These are phyloP conservation scores for Boletus sp. DNA, from an alignment of 1,284 basidiomycete genomes.

Conservation along the genomic window DNA sequence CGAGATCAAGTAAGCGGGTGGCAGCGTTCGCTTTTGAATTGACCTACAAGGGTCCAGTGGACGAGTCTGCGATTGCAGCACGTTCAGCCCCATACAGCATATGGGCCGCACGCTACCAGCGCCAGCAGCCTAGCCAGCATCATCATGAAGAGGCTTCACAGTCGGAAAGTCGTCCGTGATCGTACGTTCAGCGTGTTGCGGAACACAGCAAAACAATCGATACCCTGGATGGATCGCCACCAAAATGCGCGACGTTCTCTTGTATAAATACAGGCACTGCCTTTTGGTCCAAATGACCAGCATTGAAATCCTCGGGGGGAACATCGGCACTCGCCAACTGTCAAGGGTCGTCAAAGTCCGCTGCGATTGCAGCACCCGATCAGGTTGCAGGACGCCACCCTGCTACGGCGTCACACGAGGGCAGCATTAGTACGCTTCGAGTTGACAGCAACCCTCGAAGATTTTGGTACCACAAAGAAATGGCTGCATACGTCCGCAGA, in stretches of 20 bases:
- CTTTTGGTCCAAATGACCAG: slow-evolving; percentile 54
- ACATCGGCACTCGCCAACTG: slow-evolving; percentile 51
- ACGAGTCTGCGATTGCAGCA: slow-evolving; percentile 23
- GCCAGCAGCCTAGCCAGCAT: slow-evolving; percentile 16
- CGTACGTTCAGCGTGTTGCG: neutral
- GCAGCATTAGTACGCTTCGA: too few relatives aligned
- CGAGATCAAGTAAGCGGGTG: neutral
- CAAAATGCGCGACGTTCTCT: slow-evolving; percentile 58
- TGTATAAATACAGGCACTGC: slow-evolving; percentile 56
- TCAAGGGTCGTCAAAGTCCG: neutral
- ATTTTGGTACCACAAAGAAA: too few relatives aligned
- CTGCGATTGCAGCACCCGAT: too few relatives aligned
- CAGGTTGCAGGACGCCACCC: too few relatives aligned
- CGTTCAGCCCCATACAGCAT: slow-evolving; percentile 15
- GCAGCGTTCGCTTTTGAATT: neutral
- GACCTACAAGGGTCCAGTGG: slow-evolving; percentile 22
- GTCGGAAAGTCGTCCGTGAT: too few relatives aligned
- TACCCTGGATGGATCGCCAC: slow-evolving; percentile 59
- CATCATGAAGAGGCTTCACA: neutral
- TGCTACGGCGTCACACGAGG: too few relatives aligned
- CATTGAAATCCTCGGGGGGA: slow-evolving; percentile 48
- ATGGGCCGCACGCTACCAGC: slow-evolving; percentile 21
- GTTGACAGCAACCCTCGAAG: too few relatives aligned
- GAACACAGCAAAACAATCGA: neutral
- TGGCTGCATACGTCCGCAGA: too few relatives aligned